These are phyloP conservation scores for Bruguiera parviflora DNA, from an alignment of 345 rosid species.

Conservation along the genomic window DNA sequence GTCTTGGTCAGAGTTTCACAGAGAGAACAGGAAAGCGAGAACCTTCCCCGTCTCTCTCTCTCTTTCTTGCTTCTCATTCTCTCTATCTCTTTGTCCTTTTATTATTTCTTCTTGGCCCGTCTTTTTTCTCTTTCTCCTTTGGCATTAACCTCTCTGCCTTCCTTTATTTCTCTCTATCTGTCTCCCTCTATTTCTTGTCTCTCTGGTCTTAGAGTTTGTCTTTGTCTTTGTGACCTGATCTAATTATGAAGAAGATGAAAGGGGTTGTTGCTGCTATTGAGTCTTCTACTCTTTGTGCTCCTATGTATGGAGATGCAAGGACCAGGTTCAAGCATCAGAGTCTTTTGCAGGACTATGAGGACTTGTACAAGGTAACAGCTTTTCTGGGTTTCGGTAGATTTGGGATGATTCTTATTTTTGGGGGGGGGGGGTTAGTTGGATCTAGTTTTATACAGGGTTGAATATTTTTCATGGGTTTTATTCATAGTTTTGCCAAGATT, in stretches of 20 bases:
- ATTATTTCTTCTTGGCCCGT: background rate
- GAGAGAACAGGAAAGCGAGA: constrained; percentile 55
- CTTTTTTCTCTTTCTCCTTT: background rate
- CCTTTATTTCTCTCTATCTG: background rate
- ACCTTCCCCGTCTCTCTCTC: constrained; percentile 42
- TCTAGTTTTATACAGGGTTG: constrained; percentile 24
- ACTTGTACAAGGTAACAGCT: constrained; percentile 46
- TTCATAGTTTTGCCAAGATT: background rate
- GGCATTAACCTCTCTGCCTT: constrained; percentile 1
- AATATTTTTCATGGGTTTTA: constrained; percentile 13
- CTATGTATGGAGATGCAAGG: constrained; percentile 42
- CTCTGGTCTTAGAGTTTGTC: constrained; percentile 8
- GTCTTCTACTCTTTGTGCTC: constrained; percentile 21
- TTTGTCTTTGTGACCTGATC: constrained; percentile 16
- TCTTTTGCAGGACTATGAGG: constrained; percentile 54
- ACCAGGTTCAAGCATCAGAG: constrained; percentile 45
- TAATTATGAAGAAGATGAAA: constrained; percentile 47
- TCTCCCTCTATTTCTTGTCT: background rate
- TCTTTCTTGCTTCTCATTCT: constrained; percentile 5
- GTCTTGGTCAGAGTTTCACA: constrained; percentile 83
- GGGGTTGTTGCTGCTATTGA: constrained; percentile 25
- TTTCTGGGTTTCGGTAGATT: constrained; percentile 17
- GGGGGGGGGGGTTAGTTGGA: constrained; percentile 24
- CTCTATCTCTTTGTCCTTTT: background rate
- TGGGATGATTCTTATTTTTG: background rate